These are phyloP conservation scores for Globisporangium megalacanthum DNA, from an alignment of 352 stramenopile genomes.

Conservation along the genomic window DNA sequence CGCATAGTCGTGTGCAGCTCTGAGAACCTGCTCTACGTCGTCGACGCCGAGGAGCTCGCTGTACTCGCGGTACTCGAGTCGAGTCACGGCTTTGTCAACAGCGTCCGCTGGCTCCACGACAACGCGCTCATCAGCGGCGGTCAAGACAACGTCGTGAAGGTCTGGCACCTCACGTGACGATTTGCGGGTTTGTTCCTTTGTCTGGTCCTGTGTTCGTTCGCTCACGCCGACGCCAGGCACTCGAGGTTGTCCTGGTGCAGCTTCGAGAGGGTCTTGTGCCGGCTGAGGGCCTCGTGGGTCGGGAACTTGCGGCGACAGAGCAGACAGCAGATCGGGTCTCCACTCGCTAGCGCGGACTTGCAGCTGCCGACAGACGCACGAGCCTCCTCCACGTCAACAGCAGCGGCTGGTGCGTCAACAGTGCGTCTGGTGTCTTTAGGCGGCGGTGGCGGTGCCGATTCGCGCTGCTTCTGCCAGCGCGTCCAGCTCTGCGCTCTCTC, in stretches of 20 bases:
- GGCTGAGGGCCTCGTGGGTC: conserved; percentile 26
- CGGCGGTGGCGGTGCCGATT: neutral
- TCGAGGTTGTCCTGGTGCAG: conserved; percentile 45
- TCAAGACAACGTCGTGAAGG: conserved; percentile 69
- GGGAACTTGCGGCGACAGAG: conserved; percentile 70
- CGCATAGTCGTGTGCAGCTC: conserved; percentile 46
- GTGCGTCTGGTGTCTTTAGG: neutral
- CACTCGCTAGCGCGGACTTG: neutral
- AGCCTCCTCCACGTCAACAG: neutral
- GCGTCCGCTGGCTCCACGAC: conserved; percentile 45
- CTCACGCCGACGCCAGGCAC: conserved; percentile 1
- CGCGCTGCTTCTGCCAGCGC: conserved; percentile 23
- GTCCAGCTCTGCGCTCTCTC: conserved; percentile 33
- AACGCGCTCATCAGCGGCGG: conserved; percentile 40
- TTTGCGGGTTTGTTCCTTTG: too few relatives aligned
- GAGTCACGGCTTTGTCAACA: conserved; percentile 60
- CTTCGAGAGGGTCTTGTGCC: conserved; percentile 48
- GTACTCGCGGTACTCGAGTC: conserved; percentile 38
- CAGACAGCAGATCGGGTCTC: conserved; percentile 38
- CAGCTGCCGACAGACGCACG: neutral
- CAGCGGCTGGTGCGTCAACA: neutral
- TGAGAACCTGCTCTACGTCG: conserved; percentile 52
- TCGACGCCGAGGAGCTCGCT: conserved; percentile 33
- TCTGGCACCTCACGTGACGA: conserved; percentile 41
- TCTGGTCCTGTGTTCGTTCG: too few relatives aligned